Percentiles rank a stretch among this genome's conserved stretches.
Evolutionary conservation across 2,329 filamentous ascomycete genomes (phyloP).

Genomic region (Gaeumannomyces sp.): DNA sequence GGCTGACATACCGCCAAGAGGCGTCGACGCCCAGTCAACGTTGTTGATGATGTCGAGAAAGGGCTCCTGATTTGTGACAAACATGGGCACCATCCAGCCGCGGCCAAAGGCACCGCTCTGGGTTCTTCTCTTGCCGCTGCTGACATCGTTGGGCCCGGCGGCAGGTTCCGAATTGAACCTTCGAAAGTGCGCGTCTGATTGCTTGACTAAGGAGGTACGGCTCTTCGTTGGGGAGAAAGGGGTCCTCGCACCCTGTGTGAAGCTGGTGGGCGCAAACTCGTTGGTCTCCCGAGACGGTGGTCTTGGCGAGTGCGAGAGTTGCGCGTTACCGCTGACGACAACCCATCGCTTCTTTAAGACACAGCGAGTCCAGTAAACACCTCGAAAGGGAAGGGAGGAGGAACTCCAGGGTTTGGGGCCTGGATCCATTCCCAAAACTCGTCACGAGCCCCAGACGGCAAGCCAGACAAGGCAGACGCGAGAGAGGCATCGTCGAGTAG

Average conservation of each 20-base stretch:
- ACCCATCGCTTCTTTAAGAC: constrained; percentile 11
- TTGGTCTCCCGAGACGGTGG: constrained; percentile 1
- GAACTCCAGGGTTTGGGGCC: neutral
- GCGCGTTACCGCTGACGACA: constrained; percentile 15
- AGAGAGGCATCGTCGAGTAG: constrained; percentile 17
- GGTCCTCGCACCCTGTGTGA: neutral
- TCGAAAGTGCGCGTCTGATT: neutral
- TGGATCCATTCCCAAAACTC: constrained; percentile 21
- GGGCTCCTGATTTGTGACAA: constrained; percentile 23
- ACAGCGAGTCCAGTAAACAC: constrained; percentile 15
- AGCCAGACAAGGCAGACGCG: constrained; percentile 13
- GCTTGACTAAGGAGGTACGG: neutral
- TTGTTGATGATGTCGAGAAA: constrained; percentile 31
- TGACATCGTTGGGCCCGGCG: neutral
- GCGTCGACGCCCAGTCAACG: constrained; percentile 38
- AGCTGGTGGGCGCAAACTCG: constrained; percentile 1
- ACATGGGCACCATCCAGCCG: constrained; percentile 6
- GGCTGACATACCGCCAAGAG: constrained; percentile 34
- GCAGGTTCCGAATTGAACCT: constrained; percentile 1
- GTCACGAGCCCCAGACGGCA: constrained; percentile 12
- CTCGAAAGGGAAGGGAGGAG: constrained; percentile 10
- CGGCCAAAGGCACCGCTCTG: neutral
- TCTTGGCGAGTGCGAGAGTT: neutral
- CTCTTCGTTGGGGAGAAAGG: neutral
- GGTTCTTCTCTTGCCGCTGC: neutral